Base-by-base conservation (phyloP, 2,329 filamentous ascomycete species). In the Fonsecaea pugnacius region DNA sequence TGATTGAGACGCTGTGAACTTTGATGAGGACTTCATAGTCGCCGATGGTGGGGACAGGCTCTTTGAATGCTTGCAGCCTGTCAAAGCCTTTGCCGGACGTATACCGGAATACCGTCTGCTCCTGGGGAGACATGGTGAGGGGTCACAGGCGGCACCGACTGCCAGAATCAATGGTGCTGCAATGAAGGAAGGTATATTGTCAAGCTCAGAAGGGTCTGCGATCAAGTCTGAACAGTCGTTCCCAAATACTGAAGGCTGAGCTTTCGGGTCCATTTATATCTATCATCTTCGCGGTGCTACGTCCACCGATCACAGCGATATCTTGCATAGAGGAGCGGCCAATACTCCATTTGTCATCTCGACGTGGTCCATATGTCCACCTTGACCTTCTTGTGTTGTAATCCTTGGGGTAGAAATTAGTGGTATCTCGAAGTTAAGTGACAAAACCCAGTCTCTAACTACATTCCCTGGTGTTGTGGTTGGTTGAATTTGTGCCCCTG, bases 1-100 rank as follows among this genome's bases (percentile, higher is more conserved):
- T 84, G 58, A 84, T 71, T 9, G 79, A 79, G 0, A 79, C 81
- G 6, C 77, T 79, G 10, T 78, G 70, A 1, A 84, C 80, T 75
- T 88, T 89, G 71, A 93, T 86, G 38, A 93, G 82, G 3, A 85
- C 71, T 63, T 89, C 85, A 1, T 81, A 80, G 1, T 80, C 75
- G 18, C 79, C 79, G 0, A 83, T 80, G 1, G 72, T 67, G 0
- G 83, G 84, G 64, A 85, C 76, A 1, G 81, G 74, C 5, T 73
- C 80, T 43, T 18, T 73, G 70, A 6, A 78, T 66, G 3, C 63
- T 36, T 70, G 79, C 76, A 3, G 69, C 68, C 54, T 27, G n/a
- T 64, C 64, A 82, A 78, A 1, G 74, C 73, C 27, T 79, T 72
- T 58, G 75, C 73, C 30, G 87, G 78, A 67, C 83, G 83, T 56